Evolutionary conservation across 2,329 filamentous ascomycete genomes (phyloP).

Genomic region (Chaetomium olivaceum): DNA sequence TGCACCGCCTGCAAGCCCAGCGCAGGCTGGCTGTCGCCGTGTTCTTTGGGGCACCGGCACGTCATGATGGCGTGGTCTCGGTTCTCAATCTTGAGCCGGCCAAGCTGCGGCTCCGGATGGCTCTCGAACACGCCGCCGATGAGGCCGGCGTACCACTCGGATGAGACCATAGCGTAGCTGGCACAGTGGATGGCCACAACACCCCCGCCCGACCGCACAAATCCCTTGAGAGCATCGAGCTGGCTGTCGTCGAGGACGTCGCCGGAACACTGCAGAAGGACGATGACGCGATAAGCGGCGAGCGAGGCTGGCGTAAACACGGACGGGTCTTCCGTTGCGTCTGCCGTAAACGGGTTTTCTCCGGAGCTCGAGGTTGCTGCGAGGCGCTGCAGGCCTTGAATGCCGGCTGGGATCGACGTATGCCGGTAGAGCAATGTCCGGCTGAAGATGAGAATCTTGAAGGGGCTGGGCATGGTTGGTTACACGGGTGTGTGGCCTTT

Average conservation of each 20-base stretch:
- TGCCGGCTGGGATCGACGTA: conserved; percentile 42
- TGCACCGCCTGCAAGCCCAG: not conserved
- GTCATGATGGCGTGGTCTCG: conserved; percentile 37
- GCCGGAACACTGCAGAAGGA: conserved; percentile 45
- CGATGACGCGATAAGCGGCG: conserved; percentile 39
- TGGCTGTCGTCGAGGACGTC: conserved; percentile 40
- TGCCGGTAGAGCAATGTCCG: conserved; percentile 44
- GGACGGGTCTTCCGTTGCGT: conserved; percentile 42
- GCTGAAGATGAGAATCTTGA: conserved; percentile 43
- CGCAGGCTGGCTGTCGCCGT: conserved; percentile 14
- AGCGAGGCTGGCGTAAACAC: conserved; percentile 38
- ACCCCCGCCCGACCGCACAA: conserved; percentile 41
- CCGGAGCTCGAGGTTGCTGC: conserved; percentile 28
- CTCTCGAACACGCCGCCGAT: conserved; percentile 43
- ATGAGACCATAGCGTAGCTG: conserved; percentile 37
- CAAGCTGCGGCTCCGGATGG: conserved; percentile 42
- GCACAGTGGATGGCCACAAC: conserved; percentile 47
- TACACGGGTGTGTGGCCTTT: not conserved
- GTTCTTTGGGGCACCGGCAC: conserved; percentile 4
- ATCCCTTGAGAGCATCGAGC: conserved; percentile 39
- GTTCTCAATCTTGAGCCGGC: conserved; percentile 37
- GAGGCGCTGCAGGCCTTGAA: conserved; percentile 38
- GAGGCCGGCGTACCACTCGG: conserved; percentile 42
- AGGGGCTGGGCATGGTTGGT: conserved; percentile 11
- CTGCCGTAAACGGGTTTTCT: conserved; percentile 36